These are phyloP conservation scores for Dothistroma pini DNA, from an alignment of 2,329 filamentous ascomycete genomes.

Conservation along the genomic window DNA sequence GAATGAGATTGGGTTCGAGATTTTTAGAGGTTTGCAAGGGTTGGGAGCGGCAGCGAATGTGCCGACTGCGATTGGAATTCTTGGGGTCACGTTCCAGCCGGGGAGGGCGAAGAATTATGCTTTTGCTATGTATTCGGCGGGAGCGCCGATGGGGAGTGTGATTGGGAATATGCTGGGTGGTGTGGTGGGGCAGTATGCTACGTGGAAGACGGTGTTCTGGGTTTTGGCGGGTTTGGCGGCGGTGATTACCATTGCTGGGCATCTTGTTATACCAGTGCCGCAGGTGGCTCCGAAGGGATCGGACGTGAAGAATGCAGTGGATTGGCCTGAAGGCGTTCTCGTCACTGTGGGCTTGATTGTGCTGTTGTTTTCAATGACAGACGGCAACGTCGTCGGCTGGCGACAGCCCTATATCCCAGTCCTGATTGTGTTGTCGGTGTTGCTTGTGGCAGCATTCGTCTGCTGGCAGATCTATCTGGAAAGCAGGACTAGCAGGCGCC, in stretches of 20 bases:
- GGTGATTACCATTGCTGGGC: conserved; percentile 53
- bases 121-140: conserved; percentile 61
- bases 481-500: conserved; percentile 46
- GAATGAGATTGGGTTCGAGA: conserved; percentile 64
- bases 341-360: conserved; percentile 61
- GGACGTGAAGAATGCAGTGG: conserved; percentile 49
- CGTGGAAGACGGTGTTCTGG: conserved; percentile 67
- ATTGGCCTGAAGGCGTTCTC: conserved; percentile 64
- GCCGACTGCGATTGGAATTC: conserved; percentile 66
- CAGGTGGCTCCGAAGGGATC: conserved; percentile 25
- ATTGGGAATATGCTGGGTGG: conserved; percentile 64
- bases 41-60: conserved; percentile 67
- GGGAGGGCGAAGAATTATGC: conserved; percentile 68
- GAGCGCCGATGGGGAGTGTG: conserved; percentile 61
- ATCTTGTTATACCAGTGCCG: conserved; percentile 58
- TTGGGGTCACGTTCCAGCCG: conserved; percentile 64
- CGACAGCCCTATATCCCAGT: conserved; percentile 58
- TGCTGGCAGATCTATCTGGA: conserved; percentile 61
- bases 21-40: conserved; percentile 65
- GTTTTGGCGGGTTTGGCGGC: conserved; percentile 59
- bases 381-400: conserved; percentile 69
- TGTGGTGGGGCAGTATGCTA: conserved; percentile 59
- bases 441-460: conserved; percentile 56
- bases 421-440: conserved; percentile 56
- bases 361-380: conserved; percentile 63